Conservation (phyloP, 805 yeast species). For the Millerago galiae region DNA sequence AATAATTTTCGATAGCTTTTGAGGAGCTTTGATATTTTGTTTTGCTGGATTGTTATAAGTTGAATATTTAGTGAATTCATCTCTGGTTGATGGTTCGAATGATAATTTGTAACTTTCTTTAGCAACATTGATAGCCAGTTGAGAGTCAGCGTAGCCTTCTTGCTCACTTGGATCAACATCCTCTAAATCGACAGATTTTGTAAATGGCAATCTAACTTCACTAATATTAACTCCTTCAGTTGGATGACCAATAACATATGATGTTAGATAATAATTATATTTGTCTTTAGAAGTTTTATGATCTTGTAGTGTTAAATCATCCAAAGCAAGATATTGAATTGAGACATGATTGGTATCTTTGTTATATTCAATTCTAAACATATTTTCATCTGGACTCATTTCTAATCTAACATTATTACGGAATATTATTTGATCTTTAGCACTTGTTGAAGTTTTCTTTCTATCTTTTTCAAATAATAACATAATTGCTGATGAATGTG, state of each 20-base stretch:
- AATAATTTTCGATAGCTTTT: constrained; percentile 32
- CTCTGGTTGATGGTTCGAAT: constrained; percentile 74
- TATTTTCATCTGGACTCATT: constrained; percentile 82
- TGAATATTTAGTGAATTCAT: constrained; percentile 64
- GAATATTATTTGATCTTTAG: constrained; percentile 83
- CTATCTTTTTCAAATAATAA: constrained; percentile 81
- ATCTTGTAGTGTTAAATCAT: constrained; percentile 80
- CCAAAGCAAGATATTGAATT: constrained; percentile 80
- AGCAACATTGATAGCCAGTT: constrained; percentile 71
- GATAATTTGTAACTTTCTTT: constrained; percentile 72
- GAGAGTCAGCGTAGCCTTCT: constrained; percentile 62
- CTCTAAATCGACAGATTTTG: constrained; percentile 40
- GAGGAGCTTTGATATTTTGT: constrained; percentile 26
- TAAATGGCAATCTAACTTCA: constrained; percentile 71
- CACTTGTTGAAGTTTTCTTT: constrained; percentile 52
- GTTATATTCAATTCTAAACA: constrained; percentile 81
- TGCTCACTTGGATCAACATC: constrained; percentile 43
- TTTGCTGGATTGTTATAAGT: constrained; percentile 34
- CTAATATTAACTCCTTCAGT: constrained; percentile 90
- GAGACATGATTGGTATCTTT: constrained; percentile 45
- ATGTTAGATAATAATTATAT: constrained; percentile 91
- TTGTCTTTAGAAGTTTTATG: constrained; percentile 63
- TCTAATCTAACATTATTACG: constrained; percentile 80
- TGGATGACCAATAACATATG: constrained; percentile 90
- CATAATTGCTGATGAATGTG: constrained; percentile 74